phyloP scores from a whole-genome alignment of 345 rosid genomes.

The Passiflora organensis region DNA sequence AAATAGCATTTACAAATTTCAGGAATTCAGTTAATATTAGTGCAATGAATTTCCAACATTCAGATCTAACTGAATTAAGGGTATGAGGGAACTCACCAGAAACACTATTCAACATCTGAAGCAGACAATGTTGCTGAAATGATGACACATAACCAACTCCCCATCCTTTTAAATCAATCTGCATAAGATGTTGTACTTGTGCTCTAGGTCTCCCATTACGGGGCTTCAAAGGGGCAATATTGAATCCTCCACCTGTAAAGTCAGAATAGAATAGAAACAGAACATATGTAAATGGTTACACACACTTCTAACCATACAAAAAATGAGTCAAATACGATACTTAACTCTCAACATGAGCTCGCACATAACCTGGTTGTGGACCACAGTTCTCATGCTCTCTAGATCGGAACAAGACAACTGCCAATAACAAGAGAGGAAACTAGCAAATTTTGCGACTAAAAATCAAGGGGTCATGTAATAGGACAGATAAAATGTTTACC shows the following conservation, averaged over 20 bases:
- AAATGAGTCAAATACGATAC: slow-evolving; percentile 20
- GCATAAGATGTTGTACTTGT: slow-evolving; percentile 95
- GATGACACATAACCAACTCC: slow-evolving; percentile 83
- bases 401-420: slow-evolving; percentile 95
- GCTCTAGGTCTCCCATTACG: slow-evolving; percentile 83
- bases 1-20: background rate
- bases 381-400: slow-evolving; percentile 93
- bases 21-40: background rate
- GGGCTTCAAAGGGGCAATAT: slow-evolving; percentile 80
- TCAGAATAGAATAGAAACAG: slow-evolving; percentile 12
- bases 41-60: background rate
- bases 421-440: slow-evolving; percentile 27
- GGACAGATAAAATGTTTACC: slow-evolving; percentile 40
- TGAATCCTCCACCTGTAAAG: slow-evolving; percentile 88
- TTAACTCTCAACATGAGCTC: slow-evolving; percentile 96
- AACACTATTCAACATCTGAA: slow-evolving; percentile 94
- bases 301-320: slow-evolving; percentile 8
- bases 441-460: slow-evolving; percentile 15
- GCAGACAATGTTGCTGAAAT: slow-evolving; percentile 96
- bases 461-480: slow-evolving; percentile 8
- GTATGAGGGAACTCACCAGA: slow-evolving; percentile 54
- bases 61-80: background rate
- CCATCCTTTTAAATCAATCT: slow-evolving; percentile 98
- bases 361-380: slow-evolving; percentile 89
- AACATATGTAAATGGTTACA: background rate